Percentiles rank a stretch among this genome's conserved stretches.
Conservation (phyloP, 805 yeast genomes). For the Lipomyces chichibuensis region DNA sequence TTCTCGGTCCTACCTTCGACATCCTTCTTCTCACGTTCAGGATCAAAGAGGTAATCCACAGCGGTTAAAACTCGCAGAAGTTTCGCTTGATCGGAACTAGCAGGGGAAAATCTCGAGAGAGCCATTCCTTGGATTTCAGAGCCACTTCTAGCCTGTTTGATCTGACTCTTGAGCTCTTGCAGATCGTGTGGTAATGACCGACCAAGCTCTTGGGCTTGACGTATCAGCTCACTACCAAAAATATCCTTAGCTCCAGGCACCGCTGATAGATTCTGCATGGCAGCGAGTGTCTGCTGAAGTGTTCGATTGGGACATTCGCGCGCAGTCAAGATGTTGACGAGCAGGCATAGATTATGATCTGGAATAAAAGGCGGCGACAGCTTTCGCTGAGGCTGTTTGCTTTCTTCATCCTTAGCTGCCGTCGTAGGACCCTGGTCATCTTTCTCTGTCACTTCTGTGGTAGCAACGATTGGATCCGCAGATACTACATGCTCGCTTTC, state of each 20-base stretch:
- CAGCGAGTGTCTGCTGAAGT: conserved; percentile 78
- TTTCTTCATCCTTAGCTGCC: conserved; percentile 5
- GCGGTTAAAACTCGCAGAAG: conserved; percentile 85
- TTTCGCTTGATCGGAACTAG: conserved; percentile 86
- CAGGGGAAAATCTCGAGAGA: conserved; percentile 69
- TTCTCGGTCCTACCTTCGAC: conserved; percentile 33
- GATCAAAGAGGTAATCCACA: conserved; percentile 74
- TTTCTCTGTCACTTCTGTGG: neutral
- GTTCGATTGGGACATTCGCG: conserved; percentile 85
- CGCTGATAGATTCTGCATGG: conserved; percentile 74
- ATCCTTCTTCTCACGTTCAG: conserved; percentile 39
- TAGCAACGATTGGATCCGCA: conserved; percentile 10
- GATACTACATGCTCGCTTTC: conserved; percentile 7
- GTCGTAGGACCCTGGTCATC: conserved; percentile 4
- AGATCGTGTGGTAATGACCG: conserved; percentile 59
- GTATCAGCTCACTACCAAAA: conserved; percentile 69
- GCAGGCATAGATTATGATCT: conserved; percentile 59
- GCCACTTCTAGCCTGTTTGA: conserved; percentile 47
- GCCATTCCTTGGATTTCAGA: conserved; percentile 58
- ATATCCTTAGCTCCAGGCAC: conserved; percentile 63
- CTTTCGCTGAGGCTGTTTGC: conserved; percentile 9
- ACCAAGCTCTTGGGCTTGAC: conserved; percentile 64
- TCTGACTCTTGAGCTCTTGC: conserved; percentile 51
- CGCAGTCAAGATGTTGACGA: conserved; percentile 69
- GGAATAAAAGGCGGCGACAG: conserved; percentile 65